phyloP scores from a whole-genome alignment of 2,329 filamentous ascomycete species.

The Chaetomium olivaceum region DNA sequence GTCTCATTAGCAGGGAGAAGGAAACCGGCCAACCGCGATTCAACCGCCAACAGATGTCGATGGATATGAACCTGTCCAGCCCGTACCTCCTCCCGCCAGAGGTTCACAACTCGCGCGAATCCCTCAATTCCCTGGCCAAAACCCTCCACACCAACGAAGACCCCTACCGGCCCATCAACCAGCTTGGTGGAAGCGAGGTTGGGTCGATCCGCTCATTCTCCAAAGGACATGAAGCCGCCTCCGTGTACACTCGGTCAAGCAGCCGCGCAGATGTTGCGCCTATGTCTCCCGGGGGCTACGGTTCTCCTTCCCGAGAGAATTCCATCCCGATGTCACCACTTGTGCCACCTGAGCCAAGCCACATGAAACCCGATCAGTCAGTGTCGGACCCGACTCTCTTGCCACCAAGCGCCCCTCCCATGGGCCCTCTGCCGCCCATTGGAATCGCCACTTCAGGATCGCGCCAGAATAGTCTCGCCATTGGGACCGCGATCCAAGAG shows the following conservation, averaged over 20 bases:
- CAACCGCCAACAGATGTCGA: conserved; percentile 58
- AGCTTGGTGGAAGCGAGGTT: conserved; percentile 59
- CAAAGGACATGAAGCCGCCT: conserved; percentile 46
- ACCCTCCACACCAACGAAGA: conserved; percentile 75
- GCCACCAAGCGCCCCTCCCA: conserved; percentile 19
- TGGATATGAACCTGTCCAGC: conserved; percentile 74
- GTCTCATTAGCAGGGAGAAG: conserved; percentile 58
- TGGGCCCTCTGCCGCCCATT: conserved; percentile 16
- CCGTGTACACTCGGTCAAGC: conserved; percentile 48
- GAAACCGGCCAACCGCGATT: conserved; percentile 43
- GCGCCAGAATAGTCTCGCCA: conserved; percentile 25
- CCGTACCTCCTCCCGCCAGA: conserved; percentile 92
- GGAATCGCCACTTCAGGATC: conserved; percentile 7
- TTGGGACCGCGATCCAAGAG: conserved; percentile 26
- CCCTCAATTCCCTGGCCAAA: conserved; percentile 80
- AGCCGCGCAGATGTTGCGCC: conserved; percentile 36
- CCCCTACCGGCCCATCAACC: conserved; percentile 70
- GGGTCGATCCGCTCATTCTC: conserved; percentile 57
- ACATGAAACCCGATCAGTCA: conserved; percentile 26
- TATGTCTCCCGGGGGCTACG: conserved; percentile 36
- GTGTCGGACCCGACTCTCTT: conserved; percentile 4
- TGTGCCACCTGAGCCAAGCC: conserved; percentile 37
- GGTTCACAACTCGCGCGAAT: conserved; percentile 77
- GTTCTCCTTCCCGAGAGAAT: conserved; percentile 44
- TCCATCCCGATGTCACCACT: conserved; percentile 48